Evolutionary conservation across 176 grass and related monocot genomes (phyloP).

Genomic region (Lolium multiflorum): DNA sequence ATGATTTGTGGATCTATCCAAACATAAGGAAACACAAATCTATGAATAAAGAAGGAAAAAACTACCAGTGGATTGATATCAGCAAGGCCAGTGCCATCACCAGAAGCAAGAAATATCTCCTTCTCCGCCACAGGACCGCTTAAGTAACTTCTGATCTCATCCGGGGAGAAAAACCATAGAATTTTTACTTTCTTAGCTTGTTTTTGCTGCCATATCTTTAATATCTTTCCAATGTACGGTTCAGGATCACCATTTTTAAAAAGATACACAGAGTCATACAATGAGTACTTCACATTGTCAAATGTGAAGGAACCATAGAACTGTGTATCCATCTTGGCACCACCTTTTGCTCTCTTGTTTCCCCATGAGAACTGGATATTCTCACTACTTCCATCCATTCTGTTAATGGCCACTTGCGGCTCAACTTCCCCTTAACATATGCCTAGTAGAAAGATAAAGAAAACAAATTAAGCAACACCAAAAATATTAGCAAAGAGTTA

Average conservation of each 20-base stretch:
- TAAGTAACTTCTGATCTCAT: constrained; percentile 63
- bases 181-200: constrained; percentile 68
- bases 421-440: constrained; percentile 42
- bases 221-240: constrained; percentile 72
- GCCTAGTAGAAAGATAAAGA: constrained; percentile 46
- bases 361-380: constrained; percentile 68
- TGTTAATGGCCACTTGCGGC: constrained; percentile 24
- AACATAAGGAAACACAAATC: constrained; percentile 39
- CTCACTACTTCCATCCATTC: constrained; percentile 45
- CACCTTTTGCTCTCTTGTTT: constrained; percentile 45
- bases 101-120: constrained; percentile 77
- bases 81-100: constrained; percentile 56
- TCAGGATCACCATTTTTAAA: constrained; percentile 47
- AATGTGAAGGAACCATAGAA: constrained; percentile 69
- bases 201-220: constrained; percentile 28
- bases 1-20: constrained; percentile 10
- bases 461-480: constrained; percentile 30
- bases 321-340: constrained; percentile 54
- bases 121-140: constrained; percentile 51
- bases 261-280: constrained; percentile 71
- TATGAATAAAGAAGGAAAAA: constrained; percentile 21
- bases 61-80: constrained; percentile 69
- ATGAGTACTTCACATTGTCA: constrained; percentile 69
- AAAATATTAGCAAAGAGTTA: background rate
- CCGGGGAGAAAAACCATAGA: constrained; percentile 74